Percentiles rank a stretch among this genome's conserved stretches.
Conservation (phyloP, 768 basidiomycete genomes). For the Hygrophorus pudorinus region DNA sequence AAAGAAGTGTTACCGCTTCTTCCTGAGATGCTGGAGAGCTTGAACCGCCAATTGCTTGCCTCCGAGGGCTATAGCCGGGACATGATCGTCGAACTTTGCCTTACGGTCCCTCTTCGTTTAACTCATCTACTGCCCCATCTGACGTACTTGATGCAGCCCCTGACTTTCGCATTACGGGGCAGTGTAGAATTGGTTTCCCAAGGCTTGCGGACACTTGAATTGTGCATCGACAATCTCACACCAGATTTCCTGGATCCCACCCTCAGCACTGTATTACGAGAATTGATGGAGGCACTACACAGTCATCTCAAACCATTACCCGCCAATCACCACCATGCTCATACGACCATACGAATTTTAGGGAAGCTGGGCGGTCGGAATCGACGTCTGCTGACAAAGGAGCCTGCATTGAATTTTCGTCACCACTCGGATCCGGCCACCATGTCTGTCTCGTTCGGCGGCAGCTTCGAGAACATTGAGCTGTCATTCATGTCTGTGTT, state of each 20-base stretch:
- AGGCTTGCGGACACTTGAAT: slow-evolving; percentile 89
- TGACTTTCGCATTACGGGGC: slow-evolving; percentile 84
- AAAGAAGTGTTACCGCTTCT: slow-evolving; percentile 93
- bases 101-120: slow-evolving; percentile 91
- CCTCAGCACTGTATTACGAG: slow-evolving; percentile 81
- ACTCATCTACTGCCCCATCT: slow-evolving; percentile 95
- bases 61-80: slow-evolving; percentile 79
- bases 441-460: slow-evolving; percentile 65
- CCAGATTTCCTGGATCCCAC: slow-evolving; percentile 98
- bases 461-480: slow-evolving; percentile 51
- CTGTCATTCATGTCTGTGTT: slow-evolving; percentile 56
- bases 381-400: slow-evolving; percentile 72
- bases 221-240: slow-evolving; percentile 98
- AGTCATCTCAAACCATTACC: slow-evolving; percentile 86
- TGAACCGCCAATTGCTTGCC: slow-evolving; percentile 82
- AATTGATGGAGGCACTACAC: slow-evolving; percentile 92
- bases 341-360: slow-evolving; percentile 91
- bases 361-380: slow-evolving; percentile 96
- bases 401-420: slow-evolving; percentile 64
- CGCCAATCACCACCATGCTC: slow-evolving; percentile 79
- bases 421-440: slow-evolving; percentile 63
- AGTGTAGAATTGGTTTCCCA: slow-evolving; percentile 87
- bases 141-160: slow-evolving; percentile 90
- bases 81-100: slow-evolving; percentile 92
- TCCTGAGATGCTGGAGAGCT: slow-evolving; percentile 92